Evolutionary conservation across 2,329 filamentous ascomycete species (phyloP).

Genomic region (Bipolaris gigantea): DNA sequence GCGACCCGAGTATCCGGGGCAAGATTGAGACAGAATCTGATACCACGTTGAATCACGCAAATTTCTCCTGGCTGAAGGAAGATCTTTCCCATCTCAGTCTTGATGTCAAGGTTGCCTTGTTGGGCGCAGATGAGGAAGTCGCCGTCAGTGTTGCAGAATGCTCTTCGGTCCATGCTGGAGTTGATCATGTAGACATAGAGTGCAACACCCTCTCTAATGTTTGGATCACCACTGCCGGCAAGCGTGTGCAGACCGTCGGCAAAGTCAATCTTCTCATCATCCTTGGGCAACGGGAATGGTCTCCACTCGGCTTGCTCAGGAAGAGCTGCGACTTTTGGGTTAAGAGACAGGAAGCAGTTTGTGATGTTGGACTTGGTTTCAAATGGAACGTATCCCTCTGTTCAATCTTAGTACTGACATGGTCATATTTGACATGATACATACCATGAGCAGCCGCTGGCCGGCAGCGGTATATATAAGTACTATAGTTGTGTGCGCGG

Average conservation of each 20-base stretch:
- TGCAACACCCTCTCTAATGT: constrained; percentile 54
- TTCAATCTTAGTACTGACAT: constrained; percentile 4
- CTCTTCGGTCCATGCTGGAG: constrained; percentile 49
- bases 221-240: constrained; percentile 55
- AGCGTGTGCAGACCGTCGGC: constrained; percentile 54
- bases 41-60: constrained; percentile 47
- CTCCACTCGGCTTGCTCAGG: constrained; percentile 56
- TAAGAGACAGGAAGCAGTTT: constrained; percentile 53
- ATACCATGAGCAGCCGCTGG: constrained; percentile 49
- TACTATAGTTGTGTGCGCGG: constrained; percentile 47
- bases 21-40: constrained; percentile 42
- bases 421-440: constrained; percentile 6
- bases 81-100: constrained; percentile 46
- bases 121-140: constrained; percentile 45
- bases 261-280: constrained; percentile 50
- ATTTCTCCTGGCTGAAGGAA: constrained; percentile 46
- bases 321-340: constrained; percentile 51
- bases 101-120: constrained; percentile 43
- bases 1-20: constrained; percentile 38
- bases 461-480: constrained; percentile 51
- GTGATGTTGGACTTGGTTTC: constrained; percentile 41
- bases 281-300: constrained; percentile 45
- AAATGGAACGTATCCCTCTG: constrained; percentile 33
- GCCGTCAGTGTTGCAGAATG: constrained; percentile 51
- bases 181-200: constrained; percentile 55